Percentiles rank a stretch among this genome's conserved stretches.
Evolutionary conservation across 2,329 filamentous ascomycete genomes (phyloP).

Genomic region (Daldinia sp.): DNA sequence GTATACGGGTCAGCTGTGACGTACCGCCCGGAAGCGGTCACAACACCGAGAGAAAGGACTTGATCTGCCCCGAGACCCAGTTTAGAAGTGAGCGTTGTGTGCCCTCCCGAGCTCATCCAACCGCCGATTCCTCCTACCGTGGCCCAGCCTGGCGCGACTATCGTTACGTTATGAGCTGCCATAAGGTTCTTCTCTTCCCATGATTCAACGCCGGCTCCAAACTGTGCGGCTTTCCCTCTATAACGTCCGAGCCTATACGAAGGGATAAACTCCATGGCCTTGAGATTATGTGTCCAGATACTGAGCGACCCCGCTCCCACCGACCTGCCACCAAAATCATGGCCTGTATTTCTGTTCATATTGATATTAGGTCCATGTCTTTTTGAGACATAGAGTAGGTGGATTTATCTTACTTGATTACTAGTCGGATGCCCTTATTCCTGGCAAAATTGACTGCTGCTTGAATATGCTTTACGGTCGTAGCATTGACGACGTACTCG

Average conservation of each 20-base stretch:
- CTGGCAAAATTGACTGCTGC: conserved; percentile 48
- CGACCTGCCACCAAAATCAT: conserved; percentile 57
- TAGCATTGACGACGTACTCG: conserved; percentile 50
- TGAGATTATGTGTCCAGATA: conserved; percentile 60
- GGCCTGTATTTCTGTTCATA: conserved; percentile 55
- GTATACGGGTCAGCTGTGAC: conserved; percentile 55
- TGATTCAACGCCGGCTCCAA: conserved; percentile 51
- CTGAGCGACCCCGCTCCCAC: conserved; percentile 56
- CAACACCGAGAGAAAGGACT: conserved; percentile 56
- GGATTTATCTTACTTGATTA: conserved; percentile 46
- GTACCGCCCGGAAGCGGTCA: conserved; percentile 56
- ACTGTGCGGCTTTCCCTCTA: conserved; percentile 48
- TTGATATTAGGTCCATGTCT: too few relatives aligned
- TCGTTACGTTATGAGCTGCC: conserved; percentile 42
- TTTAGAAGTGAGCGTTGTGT: conserved; percentile 55
- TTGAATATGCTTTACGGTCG: conserved; percentile 48
- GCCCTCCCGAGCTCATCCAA: conserved; percentile 61
- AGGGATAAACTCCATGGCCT: conserved; percentile 51
- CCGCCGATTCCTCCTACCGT: conserved; percentile 56
- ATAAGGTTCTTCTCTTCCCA: conserved; percentile 48
- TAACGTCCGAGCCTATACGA: conserved; percentile 45
- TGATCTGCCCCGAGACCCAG: conserved; percentile 63
- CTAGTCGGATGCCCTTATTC: conserved; percentile 48
- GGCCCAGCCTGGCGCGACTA: conserved; percentile 46
- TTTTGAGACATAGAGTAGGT: too few relatives aligned